A percentile compares a stretch with the other conserved stretches of the same genome.
These are phyloP conservation scores for Sporothrix phasma DNA, from an alignment of 2,329 filamentous ascomycete genomes.

Conservation along the genomic window DNA sequence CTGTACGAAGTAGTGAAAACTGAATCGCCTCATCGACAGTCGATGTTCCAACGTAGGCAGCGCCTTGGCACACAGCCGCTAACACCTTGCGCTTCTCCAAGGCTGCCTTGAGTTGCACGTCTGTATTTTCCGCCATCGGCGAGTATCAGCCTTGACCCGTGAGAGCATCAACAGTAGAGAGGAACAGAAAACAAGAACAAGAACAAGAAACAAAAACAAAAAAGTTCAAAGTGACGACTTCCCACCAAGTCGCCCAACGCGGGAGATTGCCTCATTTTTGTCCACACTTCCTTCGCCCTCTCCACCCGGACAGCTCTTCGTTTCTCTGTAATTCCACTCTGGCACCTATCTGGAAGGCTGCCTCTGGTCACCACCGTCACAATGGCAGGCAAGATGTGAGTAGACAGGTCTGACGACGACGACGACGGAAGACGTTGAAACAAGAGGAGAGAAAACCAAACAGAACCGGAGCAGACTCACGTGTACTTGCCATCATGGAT, in stretches of 20 bases:
- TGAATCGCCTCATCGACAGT: too few species aligned
- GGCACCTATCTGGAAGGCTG: too few species aligned
- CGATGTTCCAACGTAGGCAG: not conserved
- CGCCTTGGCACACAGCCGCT: not conserved
- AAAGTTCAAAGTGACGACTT: not conserved
- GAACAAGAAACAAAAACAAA: not conserved
- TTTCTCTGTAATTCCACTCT: not conserved
- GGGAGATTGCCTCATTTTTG: too few species aligned
- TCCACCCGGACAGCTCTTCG: not conserved
- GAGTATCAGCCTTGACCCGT: not conserved
- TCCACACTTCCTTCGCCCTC: too few species aligned
- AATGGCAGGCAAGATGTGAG: conserved; percentile 9
- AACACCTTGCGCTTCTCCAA: not conserved
- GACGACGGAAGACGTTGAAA: too few species aligned
- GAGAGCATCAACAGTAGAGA: too few species aligned
- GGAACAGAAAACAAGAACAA: not conserved
- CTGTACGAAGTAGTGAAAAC: too few species aligned
- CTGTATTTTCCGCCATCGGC: not conserved
- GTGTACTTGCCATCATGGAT: too few species aligned
- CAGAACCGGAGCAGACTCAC: too few species aligned
- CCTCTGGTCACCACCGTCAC: not conserved
- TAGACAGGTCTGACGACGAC: too few species aligned
- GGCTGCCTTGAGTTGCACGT: not conserved
- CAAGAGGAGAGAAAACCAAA: too few species aligned
- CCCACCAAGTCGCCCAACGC: not conserved